phyloP scores from a whole-genome alignment of 805 yeast species.

The Barnettozyma wickerhamii region DNA sequence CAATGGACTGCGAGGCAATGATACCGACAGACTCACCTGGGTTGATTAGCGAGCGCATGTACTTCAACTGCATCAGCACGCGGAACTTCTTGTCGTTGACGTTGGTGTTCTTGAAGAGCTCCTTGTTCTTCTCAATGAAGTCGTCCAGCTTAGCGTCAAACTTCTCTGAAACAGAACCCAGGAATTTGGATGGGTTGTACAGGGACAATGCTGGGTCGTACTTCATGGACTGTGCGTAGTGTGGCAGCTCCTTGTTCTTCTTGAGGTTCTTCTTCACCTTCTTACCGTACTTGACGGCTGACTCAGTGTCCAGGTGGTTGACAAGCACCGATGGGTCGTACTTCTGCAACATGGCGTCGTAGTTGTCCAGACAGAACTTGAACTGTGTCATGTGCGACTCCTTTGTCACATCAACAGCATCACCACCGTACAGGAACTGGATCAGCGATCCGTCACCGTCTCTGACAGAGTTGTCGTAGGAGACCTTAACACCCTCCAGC shows the following conservation, averaged over 20 bases:
- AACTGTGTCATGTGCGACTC: conserved; percentile 93
- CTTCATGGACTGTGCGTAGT: conserved; percentile 56
- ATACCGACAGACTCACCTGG: conserved; percentile 99
- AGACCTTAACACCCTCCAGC: conserved; percentile 92
- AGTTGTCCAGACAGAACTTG: conserved; percentile 88
- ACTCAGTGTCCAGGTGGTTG: conserved; percentile 76
- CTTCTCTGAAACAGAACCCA: conserved; percentile 90
- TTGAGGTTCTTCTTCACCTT: conserved; percentile 69
- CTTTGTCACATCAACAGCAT: conserved; percentile 88
- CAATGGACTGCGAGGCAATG: conserved; percentile 96
- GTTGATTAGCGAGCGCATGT: conserved; percentile 89
- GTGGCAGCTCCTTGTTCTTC: conserved; percentile 60
- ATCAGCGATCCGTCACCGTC: conserved; percentile 92
- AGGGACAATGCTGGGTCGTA: conserved; percentile 87
- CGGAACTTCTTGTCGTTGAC: conserved; percentile 77
- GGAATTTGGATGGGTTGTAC: conserved; percentile 81
- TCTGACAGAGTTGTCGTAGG: conserved; percentile 93
- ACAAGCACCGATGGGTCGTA: conserved; percentile 76
- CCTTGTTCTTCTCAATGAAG: conserved; percentile 54
- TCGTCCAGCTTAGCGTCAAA: conserved; percentile 78
- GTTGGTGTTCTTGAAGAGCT: conserved; percentile 49
- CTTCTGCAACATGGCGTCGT: conserved; percentile 77
- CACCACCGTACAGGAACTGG: conserved; percentile 98
- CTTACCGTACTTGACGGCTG: conserved; percentile 77
- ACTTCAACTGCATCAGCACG: conserved; percentile 96